A percentile compares a stretch with the other conserved stretches of the same genome.
Evolutionary conservation across 371 early-diverging fungal species (phyloP).

Genomic region (Mucor racemosus): DNA sequence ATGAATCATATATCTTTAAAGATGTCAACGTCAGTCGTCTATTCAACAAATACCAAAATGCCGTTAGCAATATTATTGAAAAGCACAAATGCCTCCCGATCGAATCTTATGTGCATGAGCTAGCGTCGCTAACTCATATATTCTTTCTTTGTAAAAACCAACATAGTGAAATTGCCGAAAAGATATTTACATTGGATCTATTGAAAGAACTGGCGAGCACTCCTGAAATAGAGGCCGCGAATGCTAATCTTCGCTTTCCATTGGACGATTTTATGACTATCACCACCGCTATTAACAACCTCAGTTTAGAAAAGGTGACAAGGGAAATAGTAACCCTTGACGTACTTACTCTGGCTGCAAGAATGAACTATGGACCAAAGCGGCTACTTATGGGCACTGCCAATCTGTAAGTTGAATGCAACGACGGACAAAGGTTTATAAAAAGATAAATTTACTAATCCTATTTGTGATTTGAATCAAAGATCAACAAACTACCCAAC

Average conservation of each 20-base stretch:
- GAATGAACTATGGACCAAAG: slow-evolving; percentile 22
- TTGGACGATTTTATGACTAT: slow-evolving; percentile 17
- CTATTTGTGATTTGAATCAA: slow-evolving; percentile 4
- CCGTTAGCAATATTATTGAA: slow-evolving; percentile 12
- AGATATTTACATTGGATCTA: slow-evolving; percentile 20
- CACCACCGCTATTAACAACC: slow-evolving; percentile 7
- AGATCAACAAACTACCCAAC: slow-evolving; percentile 11
- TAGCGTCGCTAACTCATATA: slow-evolving; percentile 19
- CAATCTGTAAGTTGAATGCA: slow-evolving; percentile 16
- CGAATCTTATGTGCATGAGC: slow-evolving; percentile 23
- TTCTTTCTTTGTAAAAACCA: slow-evolving; percentile 29
- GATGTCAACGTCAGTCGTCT: slow-evolving; percentile 17
- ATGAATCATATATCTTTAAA: slow-evolving; percentile 17
- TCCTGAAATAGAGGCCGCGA: slow-evolving; percentile 25
- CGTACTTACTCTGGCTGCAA: slow-evolving; percentile 24
- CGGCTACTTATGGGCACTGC: slow-evolving; percentile 12
- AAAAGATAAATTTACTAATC: slow-evolving; percentile 14
- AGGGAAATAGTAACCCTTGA: slow-evolving; percentile 19
- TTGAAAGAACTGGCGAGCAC: slow-evolving; percentile 25
- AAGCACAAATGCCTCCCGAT: slow-evolving; percentile 17
- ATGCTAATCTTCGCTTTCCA: slow-evolving; percentile 15
- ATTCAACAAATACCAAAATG: slow-evolving; percentile 19
- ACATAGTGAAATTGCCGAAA: slow-evolving; percentile 31
- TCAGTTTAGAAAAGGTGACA: slow-evolving; percentile 14
- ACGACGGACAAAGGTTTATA: slow-evolving; percentile 13